phyloP scores from a whole-genome alignment of 306 rosid species.

The Casuarina equisetifolia region DNA sequence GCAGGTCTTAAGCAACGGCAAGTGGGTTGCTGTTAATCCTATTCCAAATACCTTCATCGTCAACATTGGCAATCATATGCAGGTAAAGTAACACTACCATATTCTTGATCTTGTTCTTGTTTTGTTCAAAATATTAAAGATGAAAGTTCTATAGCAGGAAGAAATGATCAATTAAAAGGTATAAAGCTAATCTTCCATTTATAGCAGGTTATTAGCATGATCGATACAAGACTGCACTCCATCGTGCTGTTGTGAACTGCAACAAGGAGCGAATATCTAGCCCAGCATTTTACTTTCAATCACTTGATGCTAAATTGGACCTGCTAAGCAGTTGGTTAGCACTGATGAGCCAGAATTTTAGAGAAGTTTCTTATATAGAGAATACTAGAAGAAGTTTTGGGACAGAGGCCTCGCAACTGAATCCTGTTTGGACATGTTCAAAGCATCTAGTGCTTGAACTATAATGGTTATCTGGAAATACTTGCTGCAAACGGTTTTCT shows the following conservation, averaged over 20 bases:
- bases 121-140: no score
- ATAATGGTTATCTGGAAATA: no score
- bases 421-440: slow-evolving; percentile 49
- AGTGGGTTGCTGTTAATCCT: no score
- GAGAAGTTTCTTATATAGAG: slow-evolving; percentile 36
- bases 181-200: neutral
- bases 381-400: slow-evolving; percentile 46
- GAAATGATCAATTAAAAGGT: no score
- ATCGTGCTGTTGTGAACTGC: slow-evolving; percentile 48
- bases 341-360: slow-evolving; percentile 16
- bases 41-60: slow-evolving; percentile 45
- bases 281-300: slow-evolving; percentile 54
- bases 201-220: slow-evolving; percentile 43
- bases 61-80: slow-evolving; percentile 59
- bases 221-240: slow-evolving; percentile 49
- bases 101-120: neutral
- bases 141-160: no score
- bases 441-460: slow-evolving; percentile 1
- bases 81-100: slow-evolving; percentile 25
- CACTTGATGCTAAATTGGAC: slow-evolving; percentile 41
- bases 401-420: slow-evolving; percentile 37
- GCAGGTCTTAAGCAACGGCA: no score
- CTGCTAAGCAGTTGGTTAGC: slow-evolving; percentile 30
- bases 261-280: slow-evolving; percentile 41
- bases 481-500: no score